Conservation (phyloP, 495 filamentous ascomycete genomes). For the Neurospora cerealis region DNA sequence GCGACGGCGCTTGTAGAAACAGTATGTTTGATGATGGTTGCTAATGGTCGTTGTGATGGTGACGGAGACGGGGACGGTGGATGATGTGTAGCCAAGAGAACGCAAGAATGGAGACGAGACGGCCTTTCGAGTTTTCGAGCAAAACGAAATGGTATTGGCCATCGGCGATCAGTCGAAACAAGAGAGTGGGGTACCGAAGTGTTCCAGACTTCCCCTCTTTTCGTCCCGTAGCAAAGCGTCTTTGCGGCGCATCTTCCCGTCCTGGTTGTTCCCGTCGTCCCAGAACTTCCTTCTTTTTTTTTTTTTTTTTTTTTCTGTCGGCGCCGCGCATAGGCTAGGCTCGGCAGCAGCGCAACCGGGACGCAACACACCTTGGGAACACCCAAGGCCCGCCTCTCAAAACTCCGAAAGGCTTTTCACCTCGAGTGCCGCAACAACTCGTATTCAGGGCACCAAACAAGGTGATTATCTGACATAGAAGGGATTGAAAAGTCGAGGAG, state of each 20-base stretch:
- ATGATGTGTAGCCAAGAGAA: background rate
- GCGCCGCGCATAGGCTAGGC: background rate
- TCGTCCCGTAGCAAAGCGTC: background rate
- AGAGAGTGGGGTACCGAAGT: background rate
- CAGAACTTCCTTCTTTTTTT: background rate
- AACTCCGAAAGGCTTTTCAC: background rate
- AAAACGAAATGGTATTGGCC: background rate
- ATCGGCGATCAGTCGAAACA: background rate
- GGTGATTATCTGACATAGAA: background rate
- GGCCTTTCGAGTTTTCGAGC: background rate
- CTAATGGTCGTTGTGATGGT: background rate
- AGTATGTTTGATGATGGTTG: background rate
- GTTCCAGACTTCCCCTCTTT: background rate
- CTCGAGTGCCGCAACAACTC: background rate
- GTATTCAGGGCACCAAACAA: background rate
- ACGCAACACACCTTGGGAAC: background rate
- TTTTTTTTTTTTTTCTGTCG: background rate
- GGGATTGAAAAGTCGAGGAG: background rate
- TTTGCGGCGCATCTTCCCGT: background rate
- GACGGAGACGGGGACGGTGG: background rate
- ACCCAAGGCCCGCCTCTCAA: background rate
- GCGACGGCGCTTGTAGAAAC: background rate
- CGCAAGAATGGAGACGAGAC: background rate
- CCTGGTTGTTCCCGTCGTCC: background rate
- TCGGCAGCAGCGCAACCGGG: background rate